Evolutionary conservation across 1,139 yeast species (phyloP).

Genomic region (Taphrina wiesneri): DNA sequence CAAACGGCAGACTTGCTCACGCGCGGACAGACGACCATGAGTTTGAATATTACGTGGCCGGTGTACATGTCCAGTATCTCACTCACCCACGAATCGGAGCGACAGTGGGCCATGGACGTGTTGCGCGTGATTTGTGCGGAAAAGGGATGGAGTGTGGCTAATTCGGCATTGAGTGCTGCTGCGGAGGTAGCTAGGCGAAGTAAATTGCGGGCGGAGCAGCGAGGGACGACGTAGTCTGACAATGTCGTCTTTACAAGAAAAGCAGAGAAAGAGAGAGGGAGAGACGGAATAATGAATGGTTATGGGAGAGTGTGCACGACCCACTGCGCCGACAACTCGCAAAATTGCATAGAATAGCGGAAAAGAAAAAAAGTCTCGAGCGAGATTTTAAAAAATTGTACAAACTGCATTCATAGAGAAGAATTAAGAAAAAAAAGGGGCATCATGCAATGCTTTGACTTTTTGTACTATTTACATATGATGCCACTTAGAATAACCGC

Average conservation of each 20-base stretch:
- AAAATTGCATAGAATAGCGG: no score
- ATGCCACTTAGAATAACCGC: constrained; percentile 12
- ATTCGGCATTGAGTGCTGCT: constrained; percentile 8
- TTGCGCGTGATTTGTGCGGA: constrained; percentile 2
- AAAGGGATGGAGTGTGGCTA: constrained; percentile 25
- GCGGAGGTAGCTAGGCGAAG: background rate
- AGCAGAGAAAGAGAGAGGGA: no score
- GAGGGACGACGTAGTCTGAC: background rate
- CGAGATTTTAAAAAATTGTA: no score
- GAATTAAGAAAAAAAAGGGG: background rate
- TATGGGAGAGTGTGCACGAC: background rate
- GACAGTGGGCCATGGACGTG: background rate
- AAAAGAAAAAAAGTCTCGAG: no score
- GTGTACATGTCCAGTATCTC: constrained; percentile 12
- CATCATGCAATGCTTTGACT: constrained; percentile 1
- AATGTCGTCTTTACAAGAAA: background rate
- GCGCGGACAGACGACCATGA: constrained; percentile 15
- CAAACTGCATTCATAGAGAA: background rate
- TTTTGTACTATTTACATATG: background rate
- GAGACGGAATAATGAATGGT: no score
- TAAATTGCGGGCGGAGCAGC: background rate
- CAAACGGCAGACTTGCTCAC: constrained; percentile 1
- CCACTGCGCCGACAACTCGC: no score
- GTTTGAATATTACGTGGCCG: constrained; percentile 19
- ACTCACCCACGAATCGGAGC: background rate